These are phyloP conservation scores for Dalbergia cochinchinensis DNA, from an alignment of 306 rosid species.

Conservation along the genomic window DNA sequence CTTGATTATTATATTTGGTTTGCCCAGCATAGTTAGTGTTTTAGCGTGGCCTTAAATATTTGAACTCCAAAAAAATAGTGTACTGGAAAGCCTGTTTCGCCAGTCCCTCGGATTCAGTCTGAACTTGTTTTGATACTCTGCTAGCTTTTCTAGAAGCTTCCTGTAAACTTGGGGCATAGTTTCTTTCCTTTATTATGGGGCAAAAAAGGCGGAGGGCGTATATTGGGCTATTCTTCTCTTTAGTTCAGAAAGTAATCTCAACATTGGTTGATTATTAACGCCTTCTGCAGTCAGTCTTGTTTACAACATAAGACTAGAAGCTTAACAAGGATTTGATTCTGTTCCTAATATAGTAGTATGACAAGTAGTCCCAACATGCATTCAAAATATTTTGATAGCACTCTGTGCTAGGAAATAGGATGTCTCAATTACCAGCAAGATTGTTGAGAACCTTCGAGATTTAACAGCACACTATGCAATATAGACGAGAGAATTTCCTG, in stretches of 20 bases:
- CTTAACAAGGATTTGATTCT: neutral
- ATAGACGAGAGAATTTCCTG: neutral
- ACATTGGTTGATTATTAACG: neutral
- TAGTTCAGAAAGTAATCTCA: neutral
- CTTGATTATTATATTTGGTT: conserved; percentile 16
- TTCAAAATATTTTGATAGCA: too few species aligned
- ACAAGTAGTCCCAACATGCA: neutral
- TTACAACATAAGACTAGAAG: neutral
- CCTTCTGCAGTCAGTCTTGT: neutral
- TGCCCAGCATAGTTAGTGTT: neutral
- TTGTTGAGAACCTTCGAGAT: neutral
- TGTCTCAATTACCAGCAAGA: neutral
- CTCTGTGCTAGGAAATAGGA: neutral
- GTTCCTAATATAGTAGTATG: neutral
- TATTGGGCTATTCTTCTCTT: neutral
- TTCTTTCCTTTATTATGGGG: neutral
- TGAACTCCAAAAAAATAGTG: conserved; percentile 20
- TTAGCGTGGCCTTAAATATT: neutral
- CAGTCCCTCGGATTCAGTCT: neutral
- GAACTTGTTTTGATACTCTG: neutral
- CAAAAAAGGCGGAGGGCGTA: neutral
- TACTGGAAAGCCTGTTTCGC: conserved; percentile 1
- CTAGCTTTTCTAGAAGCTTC: conserved; percentile 8
- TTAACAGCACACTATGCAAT: neutral
- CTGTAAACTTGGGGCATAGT: neutral